Percentiles rank a stretch among this genome's conserved stretches.
These are phyloP conservation scores for Eimeria tenella DNA, from an alignment of 169 alveolate species.

Conservation along the genomic window DNA sequence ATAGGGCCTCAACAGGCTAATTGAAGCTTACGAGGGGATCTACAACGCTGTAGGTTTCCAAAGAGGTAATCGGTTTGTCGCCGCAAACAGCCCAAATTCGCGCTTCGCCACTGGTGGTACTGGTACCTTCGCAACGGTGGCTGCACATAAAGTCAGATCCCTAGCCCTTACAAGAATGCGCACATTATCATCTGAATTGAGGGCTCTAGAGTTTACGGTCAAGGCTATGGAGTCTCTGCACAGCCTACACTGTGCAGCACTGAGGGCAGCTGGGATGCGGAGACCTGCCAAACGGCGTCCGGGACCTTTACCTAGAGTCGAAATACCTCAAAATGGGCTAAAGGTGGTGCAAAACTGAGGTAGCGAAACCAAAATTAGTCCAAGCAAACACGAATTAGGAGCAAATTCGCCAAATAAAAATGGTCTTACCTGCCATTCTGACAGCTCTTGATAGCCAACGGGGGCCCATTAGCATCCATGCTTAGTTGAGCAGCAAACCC, in stretches of 20 bases:
- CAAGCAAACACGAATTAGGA: background rate
- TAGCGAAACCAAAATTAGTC: too few species aligned
- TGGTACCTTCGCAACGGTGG: constrained; percentile 24
- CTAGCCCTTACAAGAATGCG: too few species aligned
- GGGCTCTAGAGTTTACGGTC: too few species aligned
- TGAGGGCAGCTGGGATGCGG: too few species aligned
- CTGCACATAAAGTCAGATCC: background rate
- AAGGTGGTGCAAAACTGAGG: too few species aligned
- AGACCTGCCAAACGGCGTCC: too few species aligned
- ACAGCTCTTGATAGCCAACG: background rate
- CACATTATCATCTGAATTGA: too few species aligned
- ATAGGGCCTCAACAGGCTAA: too few species aligned
- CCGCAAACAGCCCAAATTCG: constrained; percentile 63
- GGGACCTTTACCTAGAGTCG: too few species aligned
- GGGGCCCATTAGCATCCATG: constrained; percentile 9
- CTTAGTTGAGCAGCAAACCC: constrained; percentile 75
- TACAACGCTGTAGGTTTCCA: constrained; percentile 2
- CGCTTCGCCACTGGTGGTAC: background rate
- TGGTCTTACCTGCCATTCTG: constrained; percentile 11
- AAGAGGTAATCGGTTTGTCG: background rate
- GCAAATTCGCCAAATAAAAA: background rate
- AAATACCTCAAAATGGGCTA: too few species aligned
- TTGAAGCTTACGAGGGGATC: background rate
- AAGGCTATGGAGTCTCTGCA: too few species aligned
- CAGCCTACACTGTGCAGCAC: too few species aligned